A percentile compares a stretch with the other conserved stretches of the same genome.
Conservation (phyloP, 2,329 filamentous ascomycete species). For the Beauveria sp. region DNA sequence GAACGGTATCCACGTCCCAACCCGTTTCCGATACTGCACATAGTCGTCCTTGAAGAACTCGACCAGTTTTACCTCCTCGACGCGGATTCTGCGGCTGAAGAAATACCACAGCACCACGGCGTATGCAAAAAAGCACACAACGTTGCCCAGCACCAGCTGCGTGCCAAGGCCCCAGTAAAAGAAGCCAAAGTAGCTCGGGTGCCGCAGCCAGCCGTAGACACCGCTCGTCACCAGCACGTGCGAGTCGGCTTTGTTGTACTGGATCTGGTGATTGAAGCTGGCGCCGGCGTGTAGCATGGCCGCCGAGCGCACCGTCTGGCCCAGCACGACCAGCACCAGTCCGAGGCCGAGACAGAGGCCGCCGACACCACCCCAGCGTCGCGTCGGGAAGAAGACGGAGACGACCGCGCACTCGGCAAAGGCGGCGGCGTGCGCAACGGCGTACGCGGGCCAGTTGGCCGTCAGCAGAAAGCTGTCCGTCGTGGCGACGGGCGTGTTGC, state of each 20-base stretch:
- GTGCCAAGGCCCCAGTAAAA: constrained; percentile 98
- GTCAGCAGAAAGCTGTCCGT: constrained; percentile 75
- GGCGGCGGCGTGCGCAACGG: constrained; percentile 70
- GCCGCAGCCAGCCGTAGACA: constrained; percentile 67
- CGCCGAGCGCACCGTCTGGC: constrained; percentile 67
- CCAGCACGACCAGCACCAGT: constrained; percentile 54
- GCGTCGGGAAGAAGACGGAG: constrained; percentile 44
- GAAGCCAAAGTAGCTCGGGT: constrained; percentile 95
- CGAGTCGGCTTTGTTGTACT: constrained; percentile 56
- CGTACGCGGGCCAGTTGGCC: constrained; percentile 78
- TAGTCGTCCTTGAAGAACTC: constrained; percentile 84
- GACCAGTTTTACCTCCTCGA: constrained; percentile 72
- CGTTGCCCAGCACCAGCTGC: constrained; percentile 82
- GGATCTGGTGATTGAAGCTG: constrained; percentile 87
- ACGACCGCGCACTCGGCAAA: constrained; percentile 64
- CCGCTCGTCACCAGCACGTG: constrained; percentile 80
- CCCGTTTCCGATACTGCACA: constrained; percentile 59
- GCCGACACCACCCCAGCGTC: constrained; percentile 31
- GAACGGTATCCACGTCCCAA: constrained; percentile 75
- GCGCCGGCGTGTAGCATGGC: constrained; percentile 86
- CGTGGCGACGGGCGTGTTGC: constrained; percentile 68
- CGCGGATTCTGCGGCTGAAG: constrained; percentile 64
- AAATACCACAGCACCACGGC: constrained; percentile 74
- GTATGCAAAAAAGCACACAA: constrained; percentile 69
- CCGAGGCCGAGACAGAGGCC: constrained; percentile 46